phyloP scores from a whole-genome alignment of 192 early-diverging fungal species.

The Umbelopsis sp. region DNA sequence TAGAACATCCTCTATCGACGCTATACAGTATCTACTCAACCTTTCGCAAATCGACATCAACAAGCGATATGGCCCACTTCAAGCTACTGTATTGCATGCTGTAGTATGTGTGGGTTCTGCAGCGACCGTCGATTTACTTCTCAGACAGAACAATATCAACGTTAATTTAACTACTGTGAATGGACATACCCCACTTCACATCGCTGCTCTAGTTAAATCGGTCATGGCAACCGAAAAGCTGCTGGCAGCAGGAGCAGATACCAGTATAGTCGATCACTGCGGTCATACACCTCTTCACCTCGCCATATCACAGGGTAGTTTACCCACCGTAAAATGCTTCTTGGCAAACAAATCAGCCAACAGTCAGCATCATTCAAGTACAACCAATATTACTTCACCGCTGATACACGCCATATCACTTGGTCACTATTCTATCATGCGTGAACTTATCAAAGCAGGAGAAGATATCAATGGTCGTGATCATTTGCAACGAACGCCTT shows the following conservation, averaged over 20 bases:
- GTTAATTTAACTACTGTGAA: background rate
- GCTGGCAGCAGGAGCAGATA: conserved; percentile 9
- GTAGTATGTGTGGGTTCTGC: background rate
- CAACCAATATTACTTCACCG: background rate
- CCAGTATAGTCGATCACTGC: background rate
- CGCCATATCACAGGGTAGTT: conserved; percentile 6
- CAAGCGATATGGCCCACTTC: background rate
- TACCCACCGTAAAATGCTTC: background rate
- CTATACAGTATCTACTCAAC: conserved; percentile 2
- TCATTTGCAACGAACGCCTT: background rate
- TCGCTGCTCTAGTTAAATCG: conserved; percentile 2
- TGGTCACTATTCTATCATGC: conserved; percentile 4
- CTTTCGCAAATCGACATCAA: conserved; percentile 6
- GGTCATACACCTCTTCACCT: conserved; percentile 10
- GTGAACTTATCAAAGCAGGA: background rate
- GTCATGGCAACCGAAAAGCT: background rate
- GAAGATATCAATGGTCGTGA: background rate
- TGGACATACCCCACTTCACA: conserved; percentile 5
- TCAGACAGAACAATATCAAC: background rate
- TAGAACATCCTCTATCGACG: background rate
- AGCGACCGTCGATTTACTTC: conserved; percentile 5
- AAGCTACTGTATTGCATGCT: background rate
- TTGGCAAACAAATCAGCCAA: background rate
- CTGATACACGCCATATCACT: conserved; percentile 1
- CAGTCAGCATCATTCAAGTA: background rate